Evolutionary conservation across 2,329 filamentous ascomycete genomes (phyloP), one percentile per base, ranked within the genome.

Genomic region (Botrytis medusae): DNA sequence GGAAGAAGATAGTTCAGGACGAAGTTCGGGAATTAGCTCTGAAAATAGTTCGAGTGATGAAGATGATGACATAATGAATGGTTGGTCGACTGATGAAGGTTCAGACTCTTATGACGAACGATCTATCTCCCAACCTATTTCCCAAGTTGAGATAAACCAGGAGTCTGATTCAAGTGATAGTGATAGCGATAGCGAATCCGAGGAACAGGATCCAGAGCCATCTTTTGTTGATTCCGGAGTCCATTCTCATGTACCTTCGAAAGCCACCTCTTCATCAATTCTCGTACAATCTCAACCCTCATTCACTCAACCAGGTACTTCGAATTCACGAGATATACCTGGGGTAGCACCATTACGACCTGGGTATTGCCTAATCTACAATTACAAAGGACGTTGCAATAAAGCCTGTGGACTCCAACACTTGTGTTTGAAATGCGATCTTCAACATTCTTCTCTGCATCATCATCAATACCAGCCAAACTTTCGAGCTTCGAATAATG

Each of bases 391-490:
- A 29, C 48, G 48, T 22, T 68, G 65, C 48, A 57, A 68, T 32
- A 68, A 57, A 57, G 65, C 34, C 10, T 68, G 65, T 20, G 48
- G 65, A 14, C 65, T 57, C 12, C 65, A 68, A 57, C 65, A 68
- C 34, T 42, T 68, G 34, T 68, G 65, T 57, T 6, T 68, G 12
- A 68, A 68, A 42, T 68, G 65, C 10, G 48, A 68, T 57, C 65
- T 68, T 57, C 65, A 42, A 42, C 65, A 68, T 25, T 68, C 65
- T 6, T 68, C 65, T 29, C 65, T 68, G 0, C 34, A 68, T 32
- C 65, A 68, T 16, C 46, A 68, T 57, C 51, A 42, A 42, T 68
- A 68, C 48, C 65, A 68, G n/a, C 65, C 65, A 14, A 32, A 68
- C 29, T 68, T 68, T 9, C 65, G 65, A 57, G 46, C 64, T 7